Conservation (phyloP, 768 basidiomycete genomes). For the Termitomyces sp. region DNA sequence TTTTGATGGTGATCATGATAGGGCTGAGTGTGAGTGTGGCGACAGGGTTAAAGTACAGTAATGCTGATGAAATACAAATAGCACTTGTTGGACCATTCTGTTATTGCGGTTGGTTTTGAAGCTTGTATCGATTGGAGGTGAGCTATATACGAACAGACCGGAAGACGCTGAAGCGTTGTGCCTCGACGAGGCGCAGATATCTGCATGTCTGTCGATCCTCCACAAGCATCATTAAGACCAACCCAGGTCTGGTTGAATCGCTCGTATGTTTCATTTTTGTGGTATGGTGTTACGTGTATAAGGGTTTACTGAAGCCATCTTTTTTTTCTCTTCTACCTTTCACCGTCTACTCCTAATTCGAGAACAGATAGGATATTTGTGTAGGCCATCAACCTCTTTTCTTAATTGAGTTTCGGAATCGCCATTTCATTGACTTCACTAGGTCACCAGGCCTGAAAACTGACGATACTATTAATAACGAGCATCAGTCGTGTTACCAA, state of each 20-base stretch:
- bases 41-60: neutral
- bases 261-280: neutral
- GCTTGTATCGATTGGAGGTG: neutral
- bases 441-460: neutral
- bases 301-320: neutral
- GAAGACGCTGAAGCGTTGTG: conserved; percentile 2
- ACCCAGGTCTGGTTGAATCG: neutral
- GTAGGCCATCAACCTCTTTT: neutral
- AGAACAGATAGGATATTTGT: neutral
- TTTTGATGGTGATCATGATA: neutral
- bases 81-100: neutral
- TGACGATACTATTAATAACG: neutral
- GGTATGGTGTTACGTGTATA: neutral
- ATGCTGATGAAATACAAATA: neutral
- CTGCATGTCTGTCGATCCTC: neutral
- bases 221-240: neutral
- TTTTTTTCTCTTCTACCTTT: neutral
- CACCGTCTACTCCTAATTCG: neutral
- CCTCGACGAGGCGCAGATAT: neutral
- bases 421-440: neutral
- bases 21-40: neutral
- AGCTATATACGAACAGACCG: conserved; percentile 1
- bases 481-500: neutral
- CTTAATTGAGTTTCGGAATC: neutral
- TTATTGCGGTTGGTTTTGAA: neutral